Percentiles rank a stretch among this genome's conserved stretches.
Conservation (phyloP, 306 rosid genomes). For the Adenanthera pavonina region DNA sequence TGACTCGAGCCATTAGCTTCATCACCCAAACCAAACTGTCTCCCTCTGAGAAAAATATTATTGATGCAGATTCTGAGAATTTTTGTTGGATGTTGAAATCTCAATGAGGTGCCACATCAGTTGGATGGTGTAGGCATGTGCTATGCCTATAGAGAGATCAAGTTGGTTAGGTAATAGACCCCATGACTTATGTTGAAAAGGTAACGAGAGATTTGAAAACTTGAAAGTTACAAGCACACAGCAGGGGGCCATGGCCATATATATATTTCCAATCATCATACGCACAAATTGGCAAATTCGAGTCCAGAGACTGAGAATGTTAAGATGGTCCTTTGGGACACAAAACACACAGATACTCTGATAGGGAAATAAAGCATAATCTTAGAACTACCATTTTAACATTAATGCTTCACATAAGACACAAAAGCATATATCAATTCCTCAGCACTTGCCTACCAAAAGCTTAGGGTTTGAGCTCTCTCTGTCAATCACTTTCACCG, state of each 20-base stretch:
- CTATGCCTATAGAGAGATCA: slow-evolving; percentile 16
- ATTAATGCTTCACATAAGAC: neutral
- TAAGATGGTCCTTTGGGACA: slow-evolving; percentile 7
- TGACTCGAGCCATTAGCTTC: slow-evolving; percentile 17
- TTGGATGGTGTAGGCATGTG: slow-evolving; percentile 28
- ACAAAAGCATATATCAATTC: neutral
- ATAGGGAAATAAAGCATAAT: neutral
- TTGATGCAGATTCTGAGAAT: slow-evolving; percentile 7
- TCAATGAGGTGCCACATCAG: slow-evolving; percentile 22
- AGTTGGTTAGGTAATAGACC: slow-evolving; percentile 28
- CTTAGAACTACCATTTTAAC: slow-evolving; percentile 10
- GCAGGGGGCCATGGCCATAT: neutral
- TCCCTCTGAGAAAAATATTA: neutral
- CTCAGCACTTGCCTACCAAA: neutral
- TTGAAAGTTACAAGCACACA: neutral
- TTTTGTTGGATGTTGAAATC: slow-evolving; percentile 24
- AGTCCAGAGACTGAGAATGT: slow-evolving; percentile 15
- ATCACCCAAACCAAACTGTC: neutral
- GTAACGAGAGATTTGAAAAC: neutral
- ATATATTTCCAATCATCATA: neutral
- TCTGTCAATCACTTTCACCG: slow-evolving; percentile 16
- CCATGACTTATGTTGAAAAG: neutral
- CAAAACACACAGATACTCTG: slow-evolving; percentile 1
- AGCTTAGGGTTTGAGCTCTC: neutral
- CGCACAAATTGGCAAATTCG: neutral